These are phyloP conservation scores for Penicillium desertorum DNA, from an alignment of 495 filamentous ascomycete genomes.

Conservation along the genomic window DNA sequence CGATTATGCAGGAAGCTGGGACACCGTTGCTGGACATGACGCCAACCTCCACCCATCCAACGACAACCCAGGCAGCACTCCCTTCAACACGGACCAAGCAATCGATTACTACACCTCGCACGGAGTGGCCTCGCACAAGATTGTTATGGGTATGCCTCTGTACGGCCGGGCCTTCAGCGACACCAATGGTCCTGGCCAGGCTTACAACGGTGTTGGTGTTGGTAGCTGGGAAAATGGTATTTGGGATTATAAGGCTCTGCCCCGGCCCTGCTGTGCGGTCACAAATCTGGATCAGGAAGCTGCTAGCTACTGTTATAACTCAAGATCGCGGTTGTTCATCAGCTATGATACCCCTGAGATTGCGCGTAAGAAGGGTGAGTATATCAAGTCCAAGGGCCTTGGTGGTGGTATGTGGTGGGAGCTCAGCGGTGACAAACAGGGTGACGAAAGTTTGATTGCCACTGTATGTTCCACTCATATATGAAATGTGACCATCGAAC, in stretches of 20 bases:
- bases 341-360: constrained; percentile 69
- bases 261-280: constrained; percentile 33
- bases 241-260: constrained; percentile 72
- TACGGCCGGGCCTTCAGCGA: constrained; percentile 78
- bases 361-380: constrained; percentile 61
- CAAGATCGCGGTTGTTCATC: constrained; percentile 56
- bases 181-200: constrained; percentile 67
- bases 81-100: constrained; percentile 69
- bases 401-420: constrained; percentile 94
- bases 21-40: constrained; percentile 65
- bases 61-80: constrained; percentile 57
- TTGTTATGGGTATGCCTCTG: constrained; percentile 80
- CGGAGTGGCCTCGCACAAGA: constrained; percentile 64
- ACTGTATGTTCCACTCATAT: constrained; percentile 48
- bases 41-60: constrained; percentile 66
- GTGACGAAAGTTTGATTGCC: constrained; percentile 57
- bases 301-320: constrained; percentile 73
- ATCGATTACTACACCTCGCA: constrained; percentile 58
- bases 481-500: too few species aligned
- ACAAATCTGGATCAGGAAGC: constrained; percentile 16
- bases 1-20: constrained; percentile 73
- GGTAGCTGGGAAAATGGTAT: constrained; percentile 72
- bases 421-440: constrained; percentile 65
- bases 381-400: constrained; percentile 60
- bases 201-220: constrained; percentile 67